Conservation (phyloP, 139 green algal genomes). For the Chlorella sp. region DNA sequence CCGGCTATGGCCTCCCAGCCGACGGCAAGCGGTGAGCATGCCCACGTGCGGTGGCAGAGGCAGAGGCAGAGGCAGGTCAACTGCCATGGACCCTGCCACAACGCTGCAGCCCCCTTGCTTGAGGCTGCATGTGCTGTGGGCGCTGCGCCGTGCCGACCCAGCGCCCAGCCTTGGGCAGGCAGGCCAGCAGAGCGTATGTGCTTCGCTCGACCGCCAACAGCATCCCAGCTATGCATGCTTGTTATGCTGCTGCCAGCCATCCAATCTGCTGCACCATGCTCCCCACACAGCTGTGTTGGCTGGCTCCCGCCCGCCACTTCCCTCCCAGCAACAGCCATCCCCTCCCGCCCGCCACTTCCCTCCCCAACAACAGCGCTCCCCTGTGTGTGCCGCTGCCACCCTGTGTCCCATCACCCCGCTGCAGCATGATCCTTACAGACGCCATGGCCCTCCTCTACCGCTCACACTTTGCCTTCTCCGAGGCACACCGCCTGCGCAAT, state of each 20-base stretch:
- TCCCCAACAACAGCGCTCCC: too few relatives aligned
- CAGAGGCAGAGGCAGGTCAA: too few relatives aligned
- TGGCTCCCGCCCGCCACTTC: too few relatives aligned
- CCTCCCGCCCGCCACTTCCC: too few relatives aligned
- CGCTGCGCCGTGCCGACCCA: background rate
- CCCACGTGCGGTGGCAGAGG: too few relatives aligned
- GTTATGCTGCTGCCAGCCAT: background rate
- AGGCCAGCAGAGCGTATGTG: background rate
- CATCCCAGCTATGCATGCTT: background rate
- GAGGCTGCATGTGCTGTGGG: background rate
- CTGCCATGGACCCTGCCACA: too few relatives aligned
- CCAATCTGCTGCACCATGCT: background rate
- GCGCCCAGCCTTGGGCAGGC: background rate
- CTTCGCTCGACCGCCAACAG: background rate
- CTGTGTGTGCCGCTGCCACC: background rate
- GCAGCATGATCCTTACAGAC: conserved; percentile 66
- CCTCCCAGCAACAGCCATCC: background rate
- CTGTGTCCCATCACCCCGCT: background rate
- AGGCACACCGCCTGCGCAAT: conserved; percentile 42
- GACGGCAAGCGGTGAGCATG: conserved; percentile 14
- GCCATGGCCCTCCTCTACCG: conserved; percentile 66
- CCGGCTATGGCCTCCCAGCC: background rate
- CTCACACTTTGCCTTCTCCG: conserved; percentile 57
- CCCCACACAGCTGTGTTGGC: background rate
- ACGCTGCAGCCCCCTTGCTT: background rate